Percentiles rank a stretch among this genome's conserved stretches.
Conservation (phyloP, 176 grass and related monocot species). For the Poa annua region DNA sequence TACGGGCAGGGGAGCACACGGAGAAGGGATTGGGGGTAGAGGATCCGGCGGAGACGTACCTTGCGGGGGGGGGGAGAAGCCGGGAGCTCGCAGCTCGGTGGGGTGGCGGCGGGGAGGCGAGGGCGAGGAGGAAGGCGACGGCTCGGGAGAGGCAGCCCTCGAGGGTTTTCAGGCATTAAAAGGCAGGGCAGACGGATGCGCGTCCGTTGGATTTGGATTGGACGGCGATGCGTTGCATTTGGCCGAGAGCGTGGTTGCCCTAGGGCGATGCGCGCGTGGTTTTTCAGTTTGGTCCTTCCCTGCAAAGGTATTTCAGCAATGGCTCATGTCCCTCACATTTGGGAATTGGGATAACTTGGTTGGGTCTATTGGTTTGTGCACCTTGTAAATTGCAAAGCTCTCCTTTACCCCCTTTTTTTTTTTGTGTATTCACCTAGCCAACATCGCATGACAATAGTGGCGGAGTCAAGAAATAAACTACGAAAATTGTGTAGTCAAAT, state of each 20-base stretch:
- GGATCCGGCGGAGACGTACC: neutral
- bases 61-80: neutral
- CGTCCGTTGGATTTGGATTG: constrained; percentile 13
- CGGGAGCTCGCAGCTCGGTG: neutral
- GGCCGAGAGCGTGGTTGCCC: constrained; percentile 9
- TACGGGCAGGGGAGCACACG: neutral
- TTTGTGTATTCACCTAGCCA: too few species aligned
- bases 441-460: too few species aligned
- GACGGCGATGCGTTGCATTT: neutral
- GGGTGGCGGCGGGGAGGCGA: constrained; percentile 15
- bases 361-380: neutral
- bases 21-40: neutral
- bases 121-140: constrained; percentile 13
- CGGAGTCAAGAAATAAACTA: too few species aligned
- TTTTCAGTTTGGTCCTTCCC: neutral
- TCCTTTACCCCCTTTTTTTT: neutral
- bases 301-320: neutral
- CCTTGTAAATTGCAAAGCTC: neutral
- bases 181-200: neutral
- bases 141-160: neutral
- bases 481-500: too few species aligned
- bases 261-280: neutral
- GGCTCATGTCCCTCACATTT: neutral
- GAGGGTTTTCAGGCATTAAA: constrained; percentile 1
- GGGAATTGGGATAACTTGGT: neutral